Evolutionary conservation across 169 alveolate genomes (phyloP), one percentile per base, ranked within the genome.

Genomic region (Neospora caninum): DNA sequence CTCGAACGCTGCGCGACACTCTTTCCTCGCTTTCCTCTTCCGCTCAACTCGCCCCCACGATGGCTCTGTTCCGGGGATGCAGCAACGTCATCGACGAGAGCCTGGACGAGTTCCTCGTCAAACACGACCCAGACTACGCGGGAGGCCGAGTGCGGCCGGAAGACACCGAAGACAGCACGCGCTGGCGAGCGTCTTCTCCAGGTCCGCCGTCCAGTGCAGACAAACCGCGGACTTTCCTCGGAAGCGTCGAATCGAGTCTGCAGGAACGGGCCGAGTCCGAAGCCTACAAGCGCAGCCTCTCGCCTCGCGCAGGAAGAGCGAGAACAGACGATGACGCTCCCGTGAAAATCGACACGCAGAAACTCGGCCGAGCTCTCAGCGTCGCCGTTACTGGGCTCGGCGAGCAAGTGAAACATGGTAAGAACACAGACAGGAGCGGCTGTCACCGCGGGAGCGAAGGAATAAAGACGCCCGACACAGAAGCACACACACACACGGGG

Each of bases 311-410:
- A 1, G n/a, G n/a, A 22, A 18, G 31, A 22, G 43, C 42, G 86
- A 43, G 43, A n/a, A n/a, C 86, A 16, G 86, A 20, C 1, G 86
- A 78, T 16, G 86, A 78, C 18, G 86, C 43, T 18, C 10, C 45
- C 86, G 86, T 36, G 29, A 38, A n/a, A 78, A 38, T 91, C n/a
- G 91, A 91, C 49, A 83, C 94, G 20, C 94, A 91, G 73, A 78
- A 91, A 70, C 39, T 91, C n/a, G 91, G 91, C 31, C 41, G 94
- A 34, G 94, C 87, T 0, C 39, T 91, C 41, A 80, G 86, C 42
- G 94, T 91, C 41, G 94, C 94, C 41, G 94, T 91, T 1, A 73
- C 94, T 18, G 94, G 87, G 36, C 53, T 91, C 42, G 91, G 91
- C 34, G 94, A 91, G 70, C 94, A 91, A 6, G 94, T 91, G 29